Base-by-base conservation (phyloP, 2,329 filamentous ascomycete species). In the Fusarium musae region DNA sequence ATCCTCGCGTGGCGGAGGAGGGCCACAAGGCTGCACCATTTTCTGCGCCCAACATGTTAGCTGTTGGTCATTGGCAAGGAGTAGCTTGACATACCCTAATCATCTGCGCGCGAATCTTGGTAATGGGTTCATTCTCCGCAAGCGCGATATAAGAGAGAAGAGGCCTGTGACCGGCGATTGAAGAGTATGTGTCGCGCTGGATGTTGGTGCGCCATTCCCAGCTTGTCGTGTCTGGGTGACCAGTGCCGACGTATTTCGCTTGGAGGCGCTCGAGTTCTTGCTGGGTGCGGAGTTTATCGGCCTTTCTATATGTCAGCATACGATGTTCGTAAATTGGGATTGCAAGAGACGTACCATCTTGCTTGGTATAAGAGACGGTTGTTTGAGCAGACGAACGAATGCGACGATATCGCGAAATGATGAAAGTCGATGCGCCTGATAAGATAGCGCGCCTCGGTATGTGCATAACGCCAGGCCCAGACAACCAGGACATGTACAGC, bases 121-220 rank as follows among this genome's bases (percentile, higher is more conserved):
- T 92, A 65, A 92, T 87, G 10, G 93, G 89, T 82, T 97, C 94
- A 53, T 96, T 96, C 85, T 97, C 91, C 0, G 95, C 96, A 56
- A 98, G 91, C 23, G 93, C 89, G 87, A 98, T 95, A 82, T 97
- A 98, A 43, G 93, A 91, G 21, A 98, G 87, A 69, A 98, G 87
- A 12, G 95, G 93, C 21, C 95, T 93, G 81, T 99, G 96, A 26
- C 96, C 96, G 73, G 96, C 89, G 78, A 97, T 95, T 72, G 92
- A 95, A 26, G 95, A 90, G 81, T 96, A 95, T 28, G 93, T 97
- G 85, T 99, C 96, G 81, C 96, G 95, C 80, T 95, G 90, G 80
- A 98, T 96, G 85, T 98, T 99, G 68, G 93, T 95, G 57, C 93
- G 93, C 95, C 95, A 99, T 85, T 99, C 96, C 91, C 96, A 96